phyloP scores from a whole-genome alignment of 306 rosid species.

The Lathyrus tuberosus region DNA sequence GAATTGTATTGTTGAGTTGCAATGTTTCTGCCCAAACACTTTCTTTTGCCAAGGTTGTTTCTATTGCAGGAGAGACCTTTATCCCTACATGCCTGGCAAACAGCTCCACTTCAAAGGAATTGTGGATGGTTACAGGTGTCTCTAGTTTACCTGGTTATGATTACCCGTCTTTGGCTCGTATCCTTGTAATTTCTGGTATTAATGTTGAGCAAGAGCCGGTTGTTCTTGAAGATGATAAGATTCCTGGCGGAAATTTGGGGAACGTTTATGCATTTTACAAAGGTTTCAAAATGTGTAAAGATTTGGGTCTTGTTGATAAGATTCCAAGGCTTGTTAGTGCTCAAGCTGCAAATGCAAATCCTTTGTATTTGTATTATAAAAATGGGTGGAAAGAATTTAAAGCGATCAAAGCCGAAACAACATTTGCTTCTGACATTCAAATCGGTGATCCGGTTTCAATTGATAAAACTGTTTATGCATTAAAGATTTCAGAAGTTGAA shows the following conservation, averaged over 20 bases:
- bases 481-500: no score
- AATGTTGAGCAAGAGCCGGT: constrained; percentile 43
- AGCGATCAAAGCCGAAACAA: no score
- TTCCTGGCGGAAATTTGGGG: constrained; percentile 78
- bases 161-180: constrained; percentile 60
- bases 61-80: constrained; percentile 62
- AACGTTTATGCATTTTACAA: no score
- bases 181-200: constrained; percentile 60
- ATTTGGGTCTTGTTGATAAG: no score
- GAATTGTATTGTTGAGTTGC: constrained; percentile 67
- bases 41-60: constrained; percentile 72
- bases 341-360: no score
- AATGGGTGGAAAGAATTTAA: no score
- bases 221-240: constrained; percentile 59
- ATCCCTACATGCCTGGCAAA: constrained; percentile 75
- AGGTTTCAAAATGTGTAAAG: no score
- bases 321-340: no score
- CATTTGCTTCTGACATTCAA: no score
- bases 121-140: constrained; percentile 91
- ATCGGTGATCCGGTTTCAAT: no score
- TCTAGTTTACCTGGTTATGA: constrained; percentile 60
- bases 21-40: constrained; percentile 60
- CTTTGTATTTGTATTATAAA: no score
- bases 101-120: constrained; percentile 47
- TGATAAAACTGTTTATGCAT: no score